Evolutionary conservation across 2,329 filamentous ascomycete species (phyloP).

Genomic region (Madurella fahalii): DNA sequence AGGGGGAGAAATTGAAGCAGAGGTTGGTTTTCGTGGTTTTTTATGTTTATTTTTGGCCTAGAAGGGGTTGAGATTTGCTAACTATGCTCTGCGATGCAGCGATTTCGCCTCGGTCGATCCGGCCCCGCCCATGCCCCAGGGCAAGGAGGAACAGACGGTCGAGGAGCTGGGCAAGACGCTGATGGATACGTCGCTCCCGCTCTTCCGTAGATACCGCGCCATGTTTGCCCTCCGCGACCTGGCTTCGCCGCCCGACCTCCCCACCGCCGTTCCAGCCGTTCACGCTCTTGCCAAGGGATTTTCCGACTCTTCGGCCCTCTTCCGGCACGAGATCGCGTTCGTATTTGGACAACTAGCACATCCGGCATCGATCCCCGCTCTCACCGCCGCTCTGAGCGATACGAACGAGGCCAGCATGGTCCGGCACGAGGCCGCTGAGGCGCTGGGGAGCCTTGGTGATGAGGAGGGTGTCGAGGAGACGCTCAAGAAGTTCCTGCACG

Average conservation of each 20-base stretch:
- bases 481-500: slow-evolving; percentile 77
- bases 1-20: slow-evolving; percentile 71
- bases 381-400: slow-evolving; percentile 74
- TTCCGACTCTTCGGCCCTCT: slow-evolving; percentile 80
- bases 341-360: slow-evolving; percentile 96
- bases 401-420: slow-evolving; percentile 90
- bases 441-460: slow-evolving; percentile 86
- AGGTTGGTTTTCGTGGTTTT: slow-evolving; percentile 53
- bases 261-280: slow-evolving; percentile 84
- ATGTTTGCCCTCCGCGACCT: slow-evolving; percentile 98
- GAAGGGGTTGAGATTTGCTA: slow-evolving; percentile 23
- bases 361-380: slow-evolving; percentile 90
- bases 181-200: slow-evolving; percentile 70
- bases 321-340: slow-evolving; percentile 97
- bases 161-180: slow-evolving; percentile 70
- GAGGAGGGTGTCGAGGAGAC: slow-evolving; percentile 89
- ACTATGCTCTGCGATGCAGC: slow-evolving; percentile 45
- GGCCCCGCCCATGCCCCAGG: slow-evolving; percentile 77
- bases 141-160: slow-evolving; percentile 65
- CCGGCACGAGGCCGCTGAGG: slow-evolving; percentile 93
- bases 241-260: slow-evolving; percentile 85
- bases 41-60: slow-evolving; percentile 14
- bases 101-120: slow-evolving; percentile 96
- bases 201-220: slow-evolving; percentile 92
- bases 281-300: slow-evolving; percentile 82